phyloP scores from a whole-genome alignment of 257 asterid genomes.

The Lithospermum erythrorhizon region DNA sequence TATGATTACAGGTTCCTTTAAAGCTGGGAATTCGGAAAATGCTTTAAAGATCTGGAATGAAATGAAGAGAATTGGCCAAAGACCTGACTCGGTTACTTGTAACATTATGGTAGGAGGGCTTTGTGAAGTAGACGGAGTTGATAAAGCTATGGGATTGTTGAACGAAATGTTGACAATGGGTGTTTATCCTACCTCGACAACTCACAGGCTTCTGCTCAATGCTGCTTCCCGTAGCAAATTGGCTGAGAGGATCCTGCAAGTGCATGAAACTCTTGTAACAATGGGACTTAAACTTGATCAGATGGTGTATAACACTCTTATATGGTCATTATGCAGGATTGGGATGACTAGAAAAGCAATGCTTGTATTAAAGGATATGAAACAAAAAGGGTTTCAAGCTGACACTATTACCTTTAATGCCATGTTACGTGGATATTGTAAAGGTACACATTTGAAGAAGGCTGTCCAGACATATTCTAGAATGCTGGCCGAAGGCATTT shows the following conservation, averaged over 20 bases:
- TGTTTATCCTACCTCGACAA: conserved; percentile 40
- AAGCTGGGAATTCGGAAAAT: conserved; percentile 47
- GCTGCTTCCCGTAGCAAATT: conserved; percentile 54
- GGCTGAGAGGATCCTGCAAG: conserved; percentile 45
- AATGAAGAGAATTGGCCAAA: conserved; percentile 47
- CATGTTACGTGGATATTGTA: conserved; percentile 71
- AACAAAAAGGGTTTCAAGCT: conserved; percentile 47
- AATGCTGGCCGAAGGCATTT: conserved; percentile 56
- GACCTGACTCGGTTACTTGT: conserved; percentile 56
- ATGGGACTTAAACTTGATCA: conserved; percentile 59
- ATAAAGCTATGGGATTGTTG: conserved; percentile 46
- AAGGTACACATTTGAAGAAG: conserved; percentile 44
- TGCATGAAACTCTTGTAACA: conserved; percentile 48
- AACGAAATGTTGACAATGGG: conserved; percentile 44
- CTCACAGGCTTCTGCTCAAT: conserved; percentile 44
- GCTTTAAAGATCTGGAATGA: conserved; percentile 51
- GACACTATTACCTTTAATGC: conserved; percentile 68
- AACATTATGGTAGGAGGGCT: conserved; percentile 61
- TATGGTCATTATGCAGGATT: conserved; percentile 50
- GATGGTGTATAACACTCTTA: conserved; percentile 41
- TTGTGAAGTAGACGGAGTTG: conserved; percentile 51
- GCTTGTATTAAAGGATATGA: conserved; percentile 52
- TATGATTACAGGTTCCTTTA: conserved; percentile 57
- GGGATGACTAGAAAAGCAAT: conserved; percentile 79
- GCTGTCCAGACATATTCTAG: conserved; percentile 42